These are phyloP conservation scores for Podospora australis DNA, from an alignment of 495 filamentous ascomycete genomes.

Conservation along the genomic window DNA sequence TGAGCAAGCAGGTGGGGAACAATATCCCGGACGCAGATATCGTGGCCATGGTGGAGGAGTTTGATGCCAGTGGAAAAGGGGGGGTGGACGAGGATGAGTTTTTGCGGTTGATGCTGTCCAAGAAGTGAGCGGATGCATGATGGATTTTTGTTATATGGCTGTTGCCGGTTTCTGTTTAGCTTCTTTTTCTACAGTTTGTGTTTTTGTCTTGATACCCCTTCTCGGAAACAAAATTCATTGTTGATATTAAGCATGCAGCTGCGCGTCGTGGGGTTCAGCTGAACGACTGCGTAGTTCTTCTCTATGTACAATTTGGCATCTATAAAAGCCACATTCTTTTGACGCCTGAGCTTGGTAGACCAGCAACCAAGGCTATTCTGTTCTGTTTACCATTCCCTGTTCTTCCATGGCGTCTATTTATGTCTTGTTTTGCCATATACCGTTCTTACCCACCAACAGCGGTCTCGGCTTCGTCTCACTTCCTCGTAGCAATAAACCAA, in stretches of 20 bases:
- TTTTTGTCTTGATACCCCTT: slow-evolving; percentile 15
- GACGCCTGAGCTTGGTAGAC: background rate
- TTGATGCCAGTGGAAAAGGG: slow-evolving; percentile 89
- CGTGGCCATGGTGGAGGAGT: slow-evolving; percentile 95
- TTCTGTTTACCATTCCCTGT: too few species aligned
- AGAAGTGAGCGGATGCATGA: slow-evolving; percentile 23
- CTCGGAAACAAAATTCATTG: background rate
- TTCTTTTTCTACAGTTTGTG: background rate
- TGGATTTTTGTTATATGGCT: background rate
- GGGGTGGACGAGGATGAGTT: slow-evolving; percentile 89
- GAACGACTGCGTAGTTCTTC: too few species aligned
- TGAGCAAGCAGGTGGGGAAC: slow-evolving; percentile 88
- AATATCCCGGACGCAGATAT: slow-evolving; percentile 88
- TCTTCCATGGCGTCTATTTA: background rate
- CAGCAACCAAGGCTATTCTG: background rate
- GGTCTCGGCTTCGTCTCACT: background rate
- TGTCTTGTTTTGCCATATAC: too few species aligned
- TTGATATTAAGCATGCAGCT: too few species aligned
- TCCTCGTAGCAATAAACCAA: slow-evolving; percentile 45
- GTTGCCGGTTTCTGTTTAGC: background rate
- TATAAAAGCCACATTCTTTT: too few species aligned
- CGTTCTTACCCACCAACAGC: background rate
- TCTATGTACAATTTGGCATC: too few species aligned
- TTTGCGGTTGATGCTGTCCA: slow-evolving; percentile 45
- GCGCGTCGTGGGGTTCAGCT: too few species aligned